phyloP scores from a whole-genome alignment of 192 early-diverging fungal species.

The Linnemannia elongata region DNA sequence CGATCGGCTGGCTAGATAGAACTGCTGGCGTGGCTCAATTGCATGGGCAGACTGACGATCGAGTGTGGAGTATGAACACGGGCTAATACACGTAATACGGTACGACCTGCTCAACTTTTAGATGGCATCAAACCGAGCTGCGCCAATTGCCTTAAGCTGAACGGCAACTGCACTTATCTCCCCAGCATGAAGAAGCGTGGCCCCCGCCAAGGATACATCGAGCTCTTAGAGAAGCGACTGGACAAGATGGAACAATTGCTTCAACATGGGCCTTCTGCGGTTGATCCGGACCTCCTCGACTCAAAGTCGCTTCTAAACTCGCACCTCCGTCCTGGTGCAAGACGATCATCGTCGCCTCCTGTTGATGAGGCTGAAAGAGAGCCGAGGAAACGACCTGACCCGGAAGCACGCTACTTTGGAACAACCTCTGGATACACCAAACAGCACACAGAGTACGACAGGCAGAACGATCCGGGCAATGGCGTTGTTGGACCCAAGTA shows the following conservation, averaged over 20 bases:
- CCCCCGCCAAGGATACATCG: conserved; percentile 86
- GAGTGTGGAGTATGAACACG: neutral
- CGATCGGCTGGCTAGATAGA: neutral
- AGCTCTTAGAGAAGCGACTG: conserved; percentile 79
- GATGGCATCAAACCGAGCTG: conserved; percentile 87
- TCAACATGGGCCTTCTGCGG: conserved; percentile 48
- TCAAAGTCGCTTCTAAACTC: conserved; percentile 31
- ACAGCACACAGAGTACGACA: conserved; percentile 36
- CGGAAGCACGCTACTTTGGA: conserved; percentile 51
- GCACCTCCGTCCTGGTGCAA: conserved; percentile 35
- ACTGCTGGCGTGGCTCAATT: neutral
- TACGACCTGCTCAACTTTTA: neutral
- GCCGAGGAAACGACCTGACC: conserved; percentile 13
- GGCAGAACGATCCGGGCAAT: conserved; percentile 19
- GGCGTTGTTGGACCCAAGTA: conserved; percentile 19
- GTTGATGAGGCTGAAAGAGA: conserved; percentile 7
- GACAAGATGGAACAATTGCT: conserved; percentile 85
- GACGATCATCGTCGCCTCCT: conserved; percentile 5
- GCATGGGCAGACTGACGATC: neutral
- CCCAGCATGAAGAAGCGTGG: conserved; percentile 91
- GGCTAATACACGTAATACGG: neutral
- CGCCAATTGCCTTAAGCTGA: conserved; percentile 80
- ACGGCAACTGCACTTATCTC: conserved; percentile 80
- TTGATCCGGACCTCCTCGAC: conserved; percentile 49
- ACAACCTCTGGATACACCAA: conserved; percentile 38